Conservation (phyloP, 169 alveolate genomes). For the Amoebophrya sp. region DNA sequence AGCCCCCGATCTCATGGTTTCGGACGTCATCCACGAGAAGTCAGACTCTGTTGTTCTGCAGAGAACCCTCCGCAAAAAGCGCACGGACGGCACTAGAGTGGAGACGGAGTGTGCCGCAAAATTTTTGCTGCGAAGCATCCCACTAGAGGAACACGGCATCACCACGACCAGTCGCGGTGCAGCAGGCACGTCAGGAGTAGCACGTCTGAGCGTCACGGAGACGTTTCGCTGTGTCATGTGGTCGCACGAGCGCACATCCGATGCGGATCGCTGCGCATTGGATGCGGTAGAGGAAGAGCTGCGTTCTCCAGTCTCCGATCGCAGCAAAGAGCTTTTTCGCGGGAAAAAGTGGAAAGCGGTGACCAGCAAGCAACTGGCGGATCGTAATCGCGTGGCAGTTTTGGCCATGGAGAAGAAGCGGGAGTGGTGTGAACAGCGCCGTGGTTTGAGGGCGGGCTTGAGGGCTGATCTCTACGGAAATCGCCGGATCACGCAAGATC, state of each 20-base stretch:
- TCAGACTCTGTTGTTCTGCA: too few relatives aligned
- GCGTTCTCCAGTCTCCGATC: not conserved
- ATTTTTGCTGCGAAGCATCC: too few relatives aligned
- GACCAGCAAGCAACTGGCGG: not conserved
- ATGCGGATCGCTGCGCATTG: not conserved
- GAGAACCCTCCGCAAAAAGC: not conserved
- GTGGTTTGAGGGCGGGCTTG: not conserved
- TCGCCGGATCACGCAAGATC: not conserved
- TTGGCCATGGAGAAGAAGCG: not conserved
- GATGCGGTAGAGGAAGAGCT: not conserved
- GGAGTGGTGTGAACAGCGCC: not conserved
- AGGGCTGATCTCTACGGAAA: not conserved
- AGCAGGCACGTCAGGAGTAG: too few relatives aligned
- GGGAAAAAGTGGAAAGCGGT: not conserved
- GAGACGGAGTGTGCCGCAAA: not conserved
- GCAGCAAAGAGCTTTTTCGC: not conserved
- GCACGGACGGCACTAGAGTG: not conserved
- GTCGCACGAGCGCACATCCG: not conserved
- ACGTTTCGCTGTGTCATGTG: not conserved
- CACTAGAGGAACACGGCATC: too few relatives aligned
- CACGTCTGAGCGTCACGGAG: too few relatives aligned
- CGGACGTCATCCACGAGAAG: too few relatives aligned
- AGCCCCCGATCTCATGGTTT: too few relatives aligned
- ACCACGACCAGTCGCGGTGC: too few relatives aligned
- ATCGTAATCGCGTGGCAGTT: not conserved